These are phyloP conservation scores for Rhizophagus sp. DNA, from an alignment of 192 early-diverging fungal species.

Conservation along the genomic window DNA sequence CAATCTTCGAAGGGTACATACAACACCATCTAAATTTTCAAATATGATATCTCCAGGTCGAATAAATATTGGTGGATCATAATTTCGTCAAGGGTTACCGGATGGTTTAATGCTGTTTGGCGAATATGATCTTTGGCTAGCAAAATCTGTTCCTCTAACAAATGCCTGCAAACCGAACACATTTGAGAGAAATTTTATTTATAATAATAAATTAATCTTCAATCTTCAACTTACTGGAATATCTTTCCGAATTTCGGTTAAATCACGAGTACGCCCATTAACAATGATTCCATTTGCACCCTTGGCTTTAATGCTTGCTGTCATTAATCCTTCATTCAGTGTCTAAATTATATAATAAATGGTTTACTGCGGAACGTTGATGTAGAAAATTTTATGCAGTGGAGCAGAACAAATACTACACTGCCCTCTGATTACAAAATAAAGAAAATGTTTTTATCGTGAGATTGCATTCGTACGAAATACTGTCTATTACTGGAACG, in stretches of 20 bases:
- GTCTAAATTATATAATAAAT: constrained; percentile 25
- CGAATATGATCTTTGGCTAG: constrained; percentile 48
- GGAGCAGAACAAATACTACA: constrained; percentile 56
- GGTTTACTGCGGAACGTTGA: not conserved
- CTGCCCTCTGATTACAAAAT: constrained; percentile 46
- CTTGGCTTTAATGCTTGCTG: constrained; percentile 46
- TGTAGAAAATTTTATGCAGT: not conserved
- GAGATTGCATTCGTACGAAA: constrained; percentile 37
- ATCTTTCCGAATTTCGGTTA: constrained; percentile 51
- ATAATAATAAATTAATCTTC: not conserved
- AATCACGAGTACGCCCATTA: constrained; percentile 55
- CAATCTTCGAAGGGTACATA: constrained; percentile 48
- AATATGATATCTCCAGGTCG: constrained; percentile 56
- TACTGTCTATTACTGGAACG: constrained; percentile 44
- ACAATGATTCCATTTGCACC: constrained; percentile 54
- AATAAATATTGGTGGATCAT: constrained; percentile 44
- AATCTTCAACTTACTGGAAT: constrained; percentile 50
- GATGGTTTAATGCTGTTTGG: constrained; percentile 44
- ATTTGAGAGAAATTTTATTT: not conserved
- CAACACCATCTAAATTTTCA: constrained; percentile 55
- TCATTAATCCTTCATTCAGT: constrained; percentile 57
- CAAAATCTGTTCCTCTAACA: constrained; percentile 47
- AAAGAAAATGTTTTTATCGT: not conserved
- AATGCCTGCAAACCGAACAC: constrained; percentile 45
- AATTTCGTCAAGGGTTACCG: constrained; percentile 47